Percentiles rank a stretch among this genome's conserved stretches.
phyloP scores from a whole-genome alignment of 805 yeast species.

The Candida nonsorbophila region DNA sequence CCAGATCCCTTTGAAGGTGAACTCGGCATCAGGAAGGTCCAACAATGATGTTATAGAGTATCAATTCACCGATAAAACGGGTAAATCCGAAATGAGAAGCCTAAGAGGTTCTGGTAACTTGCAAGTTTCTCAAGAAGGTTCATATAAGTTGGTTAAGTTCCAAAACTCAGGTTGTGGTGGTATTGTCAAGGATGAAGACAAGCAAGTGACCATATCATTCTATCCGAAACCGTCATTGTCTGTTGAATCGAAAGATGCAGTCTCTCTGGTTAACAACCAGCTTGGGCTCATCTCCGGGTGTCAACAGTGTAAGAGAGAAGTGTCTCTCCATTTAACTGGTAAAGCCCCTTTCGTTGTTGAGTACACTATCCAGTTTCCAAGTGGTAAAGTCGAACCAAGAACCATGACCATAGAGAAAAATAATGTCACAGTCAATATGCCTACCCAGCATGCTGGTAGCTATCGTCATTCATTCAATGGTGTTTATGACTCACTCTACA shows the following conservation, averaged over 20 bases:
- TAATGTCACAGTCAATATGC: conserved; percentile 29
- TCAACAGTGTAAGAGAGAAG: conserved; percentile 19
- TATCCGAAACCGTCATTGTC: conserved; percentile 19
- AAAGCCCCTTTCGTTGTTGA: conserved; percentile 64
- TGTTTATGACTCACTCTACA: conserved; percentile 61
- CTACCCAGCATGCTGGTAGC: conserved; percentile 47
- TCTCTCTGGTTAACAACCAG: conserved; percentile 11
- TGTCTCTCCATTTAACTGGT: conserved; percentile 45
- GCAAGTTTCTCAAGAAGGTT: conserved; percentile 36
- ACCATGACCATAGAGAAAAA: conserved; percentile 25
- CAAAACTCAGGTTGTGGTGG: conserved; percentile 45
- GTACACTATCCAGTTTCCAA: conserved; percentile 58
- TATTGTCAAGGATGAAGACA: conserved; percentile 14
- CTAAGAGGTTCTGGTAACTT: not conserved
- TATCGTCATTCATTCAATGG: conserved; percentile 58
- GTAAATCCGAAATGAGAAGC: not conserved
- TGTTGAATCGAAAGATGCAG: conserved; percentile 3
- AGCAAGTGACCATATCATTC: conserved; percentile 16
- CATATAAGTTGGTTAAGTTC: conserved; percentile 34
- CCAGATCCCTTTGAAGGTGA: conserved; percentile 48
- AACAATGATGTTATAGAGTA: conserved; percentile 28
- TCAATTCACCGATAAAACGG: conserved; percentile 13
- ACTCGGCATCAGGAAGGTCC: conserved; percentile 25
- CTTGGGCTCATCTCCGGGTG: conserved; percentile 24
- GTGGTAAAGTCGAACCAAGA: conserved; percentile 39